Conservation (phyloP, 257 asterid genomes). For the Solanum pinnatisectum region DNA sequence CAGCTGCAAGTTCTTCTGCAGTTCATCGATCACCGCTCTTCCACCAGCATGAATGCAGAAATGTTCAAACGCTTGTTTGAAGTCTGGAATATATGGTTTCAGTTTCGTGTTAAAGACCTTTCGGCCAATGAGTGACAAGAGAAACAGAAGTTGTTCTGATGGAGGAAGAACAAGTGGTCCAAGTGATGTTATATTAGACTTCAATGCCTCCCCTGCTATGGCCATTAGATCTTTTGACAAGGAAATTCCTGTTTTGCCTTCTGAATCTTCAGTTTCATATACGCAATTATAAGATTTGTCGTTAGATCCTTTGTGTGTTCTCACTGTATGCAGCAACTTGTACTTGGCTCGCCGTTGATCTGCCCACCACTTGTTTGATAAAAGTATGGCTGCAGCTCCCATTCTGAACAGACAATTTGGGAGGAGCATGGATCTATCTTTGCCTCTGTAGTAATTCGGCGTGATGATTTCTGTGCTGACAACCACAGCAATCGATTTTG, state of each 20-base stretch:
- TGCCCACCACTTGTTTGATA: slow-evolving; percentile 7
- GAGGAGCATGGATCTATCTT: slow-evolving; percentile 23
- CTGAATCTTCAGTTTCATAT: slow-evolving; percentile 9
- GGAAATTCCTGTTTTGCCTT: slow-evolving; percentile 18
- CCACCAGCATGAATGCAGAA: slow-evolving; percentile 34
- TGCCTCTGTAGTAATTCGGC: slow-evolving; percentile 17
- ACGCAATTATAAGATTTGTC: slow-evolving; percentile 17
- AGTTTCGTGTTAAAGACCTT: not conserved
- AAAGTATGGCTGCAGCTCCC: slow-evolving; percentile 19
- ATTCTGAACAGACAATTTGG: slow-evolving; percentile 24
- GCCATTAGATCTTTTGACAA: slow-evolving; percentile 21
- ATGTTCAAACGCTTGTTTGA: slow-evolving; percentile 21
- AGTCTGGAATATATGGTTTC: slow-evolving; percentile 18
- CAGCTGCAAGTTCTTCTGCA: slow-evolving; percentile 15
- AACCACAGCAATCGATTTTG: slow-evolving; percentile 5
- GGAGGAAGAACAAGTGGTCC: slow-evolving; percentile 25
- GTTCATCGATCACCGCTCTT: slow-evolving; percentile 24
- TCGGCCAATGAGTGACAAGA: not conserved
- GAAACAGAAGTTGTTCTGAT: slow-evolving; percentile 14
- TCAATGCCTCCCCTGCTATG: slow-evolving; percentile 23
- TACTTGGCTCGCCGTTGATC: slow-evolving; percentile 13
- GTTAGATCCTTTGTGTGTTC: slow-evolving; percentile 15
- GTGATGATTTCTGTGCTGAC: slow-evolving; percentile 24
- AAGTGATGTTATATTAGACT: slow-evolving; percentile 20
- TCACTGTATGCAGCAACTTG: slow-evolving; percentile 8